Conservation (phyloP, 2,329 filamentous ascomycete genomes). For the Monilinia aucupariae region DNA sequence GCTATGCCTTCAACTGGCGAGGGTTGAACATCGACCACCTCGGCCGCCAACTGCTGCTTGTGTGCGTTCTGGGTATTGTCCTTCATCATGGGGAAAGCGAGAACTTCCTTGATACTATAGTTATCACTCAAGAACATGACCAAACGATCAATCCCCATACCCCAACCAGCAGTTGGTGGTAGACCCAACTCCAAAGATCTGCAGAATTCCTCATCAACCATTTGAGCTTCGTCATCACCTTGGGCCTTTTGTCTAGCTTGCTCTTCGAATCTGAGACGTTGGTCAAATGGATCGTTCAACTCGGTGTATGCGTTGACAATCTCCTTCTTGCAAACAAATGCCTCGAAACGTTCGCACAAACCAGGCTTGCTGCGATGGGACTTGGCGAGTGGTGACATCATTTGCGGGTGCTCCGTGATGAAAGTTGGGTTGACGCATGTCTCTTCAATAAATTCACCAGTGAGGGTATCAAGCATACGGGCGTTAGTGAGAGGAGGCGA, state of each 20-base stretch:
- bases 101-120: constrained; percentile 92
- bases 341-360: constrained; percentile 94
- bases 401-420: constrained; percentile 76
- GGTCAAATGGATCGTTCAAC: constrained; percentile 95
- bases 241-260: constrained; percentile 93
- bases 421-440: constrained; percentile 91
- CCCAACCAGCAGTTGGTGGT: constrained; percentile 92
- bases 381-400: constrained; percentile 97
- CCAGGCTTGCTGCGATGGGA: constrained; percentile 77
- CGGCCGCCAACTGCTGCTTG: constrained; percentile 51
- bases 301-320: constrained; percentile 95
- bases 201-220: constrained; percentile 94
- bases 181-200: constrained; percentile 83
- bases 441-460: constrained; percentile 91
- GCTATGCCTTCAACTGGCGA: constrained; percentile 55
- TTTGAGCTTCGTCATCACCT: constrained; percentile 94
- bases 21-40: constrained; percentile 56
- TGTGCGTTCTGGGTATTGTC: constrained; percentile 54
- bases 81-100: constrained; percentile 98
- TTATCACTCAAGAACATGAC: constrained; percentile 96
- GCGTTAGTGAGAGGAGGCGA: constrained; percentile 86
- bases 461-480: constrained; percentile 92
- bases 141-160: constrained; percentile 88
- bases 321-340: constrained; percentile 95
- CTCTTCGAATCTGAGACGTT: constrained; percentile 87